These are phyloP conservation scores for Flaveria robusta DNA, from an alignment of 129 eudicot genomes.

Conservation along the genomic window DNA sequence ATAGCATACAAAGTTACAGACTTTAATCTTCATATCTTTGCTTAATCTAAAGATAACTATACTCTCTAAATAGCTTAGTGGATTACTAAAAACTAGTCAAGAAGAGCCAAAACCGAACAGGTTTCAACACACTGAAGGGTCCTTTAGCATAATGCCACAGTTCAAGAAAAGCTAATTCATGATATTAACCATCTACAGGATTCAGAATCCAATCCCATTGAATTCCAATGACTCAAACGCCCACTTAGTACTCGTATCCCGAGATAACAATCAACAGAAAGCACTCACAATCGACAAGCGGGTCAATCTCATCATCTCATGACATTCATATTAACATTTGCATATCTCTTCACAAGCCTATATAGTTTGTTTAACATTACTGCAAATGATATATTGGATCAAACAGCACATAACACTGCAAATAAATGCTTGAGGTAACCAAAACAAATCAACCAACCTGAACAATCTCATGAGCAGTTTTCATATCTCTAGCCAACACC, in stretches of 20 bases:
- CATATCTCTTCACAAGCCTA: not conserved
- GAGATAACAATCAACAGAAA: no score
- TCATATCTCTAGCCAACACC: constrained; percentile 85
- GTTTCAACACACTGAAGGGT: not conserved
- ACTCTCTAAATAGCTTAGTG: not conserved
- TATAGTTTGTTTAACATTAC: not conserved
- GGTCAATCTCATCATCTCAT: not conserved
- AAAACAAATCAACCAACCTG: constrained; percentile 61
- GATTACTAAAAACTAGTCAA: not conserved
- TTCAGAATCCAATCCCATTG: not conserved
- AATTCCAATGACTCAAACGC: not conserved
- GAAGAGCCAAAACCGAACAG: not conserved
- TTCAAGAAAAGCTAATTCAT: not conserved
- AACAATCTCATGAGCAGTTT: constrained; percentile 91
- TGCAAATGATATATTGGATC: not conserved
- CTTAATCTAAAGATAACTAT: not conserved
- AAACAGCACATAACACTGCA: not conserved
- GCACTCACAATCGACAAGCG: no score
- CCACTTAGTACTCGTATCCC: not conserved
- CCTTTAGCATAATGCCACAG: not conserved
- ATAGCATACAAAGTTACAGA: not conserved
- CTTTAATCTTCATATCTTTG: not conserved
- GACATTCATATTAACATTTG: not conserved
- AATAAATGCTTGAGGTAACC: not conserved
- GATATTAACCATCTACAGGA: not conserved